A percentile compares a stretch with the other conserved stretches of the same genome.
phyloP scores from a whole-genome alignment of 2,329 filamentous ascomycete species.

The Fusarium domesticum region DNA sequence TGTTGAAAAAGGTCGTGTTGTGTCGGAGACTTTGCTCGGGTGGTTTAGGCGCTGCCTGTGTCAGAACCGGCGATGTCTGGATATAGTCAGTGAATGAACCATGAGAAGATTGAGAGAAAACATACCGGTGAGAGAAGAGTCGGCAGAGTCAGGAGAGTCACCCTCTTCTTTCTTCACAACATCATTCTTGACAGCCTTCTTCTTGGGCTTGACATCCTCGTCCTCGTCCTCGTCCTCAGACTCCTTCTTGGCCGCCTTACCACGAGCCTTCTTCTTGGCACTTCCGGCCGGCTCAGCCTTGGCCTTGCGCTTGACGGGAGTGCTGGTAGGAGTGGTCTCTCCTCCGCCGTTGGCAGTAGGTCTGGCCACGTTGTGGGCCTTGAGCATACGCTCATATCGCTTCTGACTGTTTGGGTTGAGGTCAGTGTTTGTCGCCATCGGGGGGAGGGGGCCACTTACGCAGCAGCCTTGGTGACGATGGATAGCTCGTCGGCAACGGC shows the following conservation, averaged over 20 bases:
- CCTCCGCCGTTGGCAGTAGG: conserved; percentile 10
- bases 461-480: conserved; percentile 64
- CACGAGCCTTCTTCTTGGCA: conserved; percentile 29
- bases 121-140: conserved; percentile 22
- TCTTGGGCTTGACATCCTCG: conserved; percentile 18
- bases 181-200: conserved; percentile 9
- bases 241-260: conserved; percentile 26
- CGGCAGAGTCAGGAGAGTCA: conserved; percentile 8
- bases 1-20: not conserved
- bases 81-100: conserved; percentile 1
- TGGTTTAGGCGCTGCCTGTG: conserved; percentile 7
- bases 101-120: not conserved
- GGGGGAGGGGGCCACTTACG: conserved; percentile 50
- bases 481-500: conserved; percentile 61
- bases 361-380: conserved; percentile 49
- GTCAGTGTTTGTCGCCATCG: not conserved
- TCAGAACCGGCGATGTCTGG: conserved; percentile 19
- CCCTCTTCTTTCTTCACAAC: conserved; percentile 12
- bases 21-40: not conserved
- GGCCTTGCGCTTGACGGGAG: conserved; percentile 32
- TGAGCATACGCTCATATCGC: conserved; percentile 65
- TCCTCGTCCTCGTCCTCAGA: conserved; percentile 24
- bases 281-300: conserved; percentile 19
- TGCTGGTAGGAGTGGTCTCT: conserved; percentile 8
- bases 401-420: conserved; percentile 51